Evolutionary conservation across 495 filamentous ascomycete genomes (phyloP), one percentile per base, ranked within the genome.

Genomic region (Hypoxylon perforatum): DNA sequence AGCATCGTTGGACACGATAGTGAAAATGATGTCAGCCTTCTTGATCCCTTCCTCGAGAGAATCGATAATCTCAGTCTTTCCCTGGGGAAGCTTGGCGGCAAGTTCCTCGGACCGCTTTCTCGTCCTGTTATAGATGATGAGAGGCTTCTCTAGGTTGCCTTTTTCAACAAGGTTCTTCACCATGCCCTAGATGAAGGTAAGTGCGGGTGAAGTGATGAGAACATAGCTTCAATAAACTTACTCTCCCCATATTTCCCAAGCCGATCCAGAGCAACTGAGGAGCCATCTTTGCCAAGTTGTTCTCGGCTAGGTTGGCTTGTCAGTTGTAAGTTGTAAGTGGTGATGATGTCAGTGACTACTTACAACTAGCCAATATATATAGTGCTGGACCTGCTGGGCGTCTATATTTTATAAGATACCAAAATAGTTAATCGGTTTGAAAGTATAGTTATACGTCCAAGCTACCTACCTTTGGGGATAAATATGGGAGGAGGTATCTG

Each of bases 231-330:
- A 12, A 23, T 36, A 23, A 12, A 81, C 87, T 80, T 81, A 93
- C 92, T 60, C 91, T 83, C 62, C 93, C 93, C 86, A 97, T 96
- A 76, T 97, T 97, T 8, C 93, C 93, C 54, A 97, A 81, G 51
- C 93, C 93, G 55, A 96, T 90, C 88, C 90, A 97, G 70, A 93
- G 81, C 47, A 93, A 48, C 73, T 85, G 87, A 63, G 86, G 84
- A 47, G 87, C 79, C 87, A 90, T 89, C 9, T 44, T 75, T 21
- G 30, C 36, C 28, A 18, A 21, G 49, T 38, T 65, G 5, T 38
- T 28, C 25, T 7, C 25, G 25, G 7, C 25, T 25, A 11, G 18
- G 41, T 44, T 44, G 15, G 14, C 10, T 38, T 4, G 9, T 38
- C 3, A 38, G 35, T 38, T 3, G 35, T 38, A 38, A 5, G 35